Conservation (phyloP, 1,284 basidiomycete species). For the Trametes polyzona region DNA sequence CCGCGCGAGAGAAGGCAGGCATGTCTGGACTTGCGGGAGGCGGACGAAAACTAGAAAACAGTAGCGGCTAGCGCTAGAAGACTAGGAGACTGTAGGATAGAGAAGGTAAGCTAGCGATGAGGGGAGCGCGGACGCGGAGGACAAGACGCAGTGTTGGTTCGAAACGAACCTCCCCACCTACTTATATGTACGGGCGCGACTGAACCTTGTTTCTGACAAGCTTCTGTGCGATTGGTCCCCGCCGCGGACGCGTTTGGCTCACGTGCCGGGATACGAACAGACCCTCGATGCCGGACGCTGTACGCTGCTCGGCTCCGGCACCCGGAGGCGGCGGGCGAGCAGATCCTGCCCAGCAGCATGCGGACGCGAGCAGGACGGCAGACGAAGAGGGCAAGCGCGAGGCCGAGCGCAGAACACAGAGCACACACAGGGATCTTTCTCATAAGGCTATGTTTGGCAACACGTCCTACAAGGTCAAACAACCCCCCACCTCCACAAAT, state of each 20-base stretch:
- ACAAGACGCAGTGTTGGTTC: conserved; percentile 29
- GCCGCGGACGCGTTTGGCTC: conserved; percentile 18
- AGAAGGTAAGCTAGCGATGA: conserved; percentile 22
- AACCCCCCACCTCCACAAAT: conserved; percentile 6
- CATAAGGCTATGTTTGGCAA: conserved; percentile 11
- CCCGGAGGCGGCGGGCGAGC: too few species aligned
- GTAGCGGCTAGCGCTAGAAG: conserved; percentile 34
- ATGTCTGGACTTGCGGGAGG: conserved; percentile 30
- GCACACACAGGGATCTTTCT: conserved; percentile 3
- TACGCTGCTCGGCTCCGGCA: neutral
- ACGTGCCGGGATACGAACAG: conserved; percentile 21
- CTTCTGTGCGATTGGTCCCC: conserved; percentile 23
- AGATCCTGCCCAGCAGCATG: too few species aligned
- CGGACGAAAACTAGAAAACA: conserved; percentile 7
- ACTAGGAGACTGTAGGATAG: conserved; percentile 20
- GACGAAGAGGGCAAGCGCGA: too few species aligned
- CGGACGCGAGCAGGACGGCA: neutral
- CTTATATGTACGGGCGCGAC: conserved; percentile 31
- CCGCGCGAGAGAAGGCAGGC: conserved; percentile 42
- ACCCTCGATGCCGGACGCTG: neutral
- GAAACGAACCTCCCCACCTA: conserved; percentile 15
- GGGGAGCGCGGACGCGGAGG: conserved; percentile 29
- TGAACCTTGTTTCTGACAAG: conserved; percentile 28
- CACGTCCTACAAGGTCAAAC: conserved; percentile 13
- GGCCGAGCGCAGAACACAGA: neutral